Evolutionary conservation across 441 rosid genomes (phyloP).

Genomic region (Bocquillonia castaneifolia): DNA sequence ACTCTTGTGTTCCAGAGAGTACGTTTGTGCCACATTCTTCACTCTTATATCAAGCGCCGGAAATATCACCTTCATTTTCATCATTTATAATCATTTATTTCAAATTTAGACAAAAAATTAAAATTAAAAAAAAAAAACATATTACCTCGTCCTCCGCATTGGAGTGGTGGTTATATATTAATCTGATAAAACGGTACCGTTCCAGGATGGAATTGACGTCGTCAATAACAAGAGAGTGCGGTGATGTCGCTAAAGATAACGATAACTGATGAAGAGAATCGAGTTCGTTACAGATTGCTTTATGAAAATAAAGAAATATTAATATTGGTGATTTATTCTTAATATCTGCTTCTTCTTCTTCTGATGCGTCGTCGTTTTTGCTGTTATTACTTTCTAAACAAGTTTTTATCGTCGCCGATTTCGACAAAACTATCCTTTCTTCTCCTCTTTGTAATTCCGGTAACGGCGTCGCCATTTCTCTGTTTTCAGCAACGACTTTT

Average conservation of each 20-base stretch:
- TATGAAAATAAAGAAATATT: constrained; percentile 56
- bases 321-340: constrained; percentile 42
- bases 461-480: constrained; percentile 69
- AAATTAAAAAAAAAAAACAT: neutral
- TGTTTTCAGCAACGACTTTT: constrained; percentile 1
- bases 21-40: constrained; percentile 77
- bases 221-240: constrained; percentile 34
- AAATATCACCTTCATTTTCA: constrained; percentile 66
- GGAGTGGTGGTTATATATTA: constrained; percentile 54
- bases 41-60: constrained; percentile 79
- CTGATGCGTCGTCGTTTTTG: neutral
- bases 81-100: neutral
- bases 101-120: neutral
- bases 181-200: constrained; percentile 45
- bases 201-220: constrained; percentile 39
- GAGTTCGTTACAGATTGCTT: constrained; percentile 53
- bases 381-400: constrained; percentile 28
- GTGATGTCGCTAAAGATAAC: constrained; percentile 49
- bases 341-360: neutral
- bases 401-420: constrained; percentile 30
- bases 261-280: constrained; percentile 47
- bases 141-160: constrained; percentile 60
- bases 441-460: constrained; percentile 50
- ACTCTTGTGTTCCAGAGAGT: constrained; percentile 75
- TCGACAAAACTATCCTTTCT: constrained; percentile 37